Evolutionary conservation across 371 early-diverging fungal species (phyloP), one percentile per base, ranked within the genome.

Genomic region (Basidiobolus meristosporus): DNA sequence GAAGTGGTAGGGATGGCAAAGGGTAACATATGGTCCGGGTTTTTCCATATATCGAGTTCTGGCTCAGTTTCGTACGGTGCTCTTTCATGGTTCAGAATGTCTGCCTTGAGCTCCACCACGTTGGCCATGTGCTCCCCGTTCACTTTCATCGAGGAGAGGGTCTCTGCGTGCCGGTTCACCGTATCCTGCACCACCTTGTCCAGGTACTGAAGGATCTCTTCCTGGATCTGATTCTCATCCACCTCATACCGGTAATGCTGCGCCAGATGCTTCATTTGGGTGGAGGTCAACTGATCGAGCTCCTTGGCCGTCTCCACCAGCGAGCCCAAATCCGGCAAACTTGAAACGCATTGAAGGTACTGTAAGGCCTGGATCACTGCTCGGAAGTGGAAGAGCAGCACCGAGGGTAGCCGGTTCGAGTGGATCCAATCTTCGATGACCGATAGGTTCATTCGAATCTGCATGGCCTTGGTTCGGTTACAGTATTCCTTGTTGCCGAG

Each of bases 211-310:
- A 64, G 68, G 1, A 89, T 62, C 33, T 78, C 86, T 12, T 65
- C 65, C 4, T 79, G 63, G 21, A 88, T 42, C 6, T 59, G 51
- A 7, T 56, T 38, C 46, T 92, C 93, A 14, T 69, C 70, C 3
- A 83, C 73, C 46, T 92, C 93, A 49, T 86, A 92, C 6, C 78
- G 68, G 52, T 92, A 92, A 28, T 63, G 58, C 7, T 69, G 60
- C 11, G 84, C 70, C 1, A 70, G 66, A 6, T 74, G 63, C 39
- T 71, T 68, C 28, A 83, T 56, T 44, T 88, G 89, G 34, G 72
- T 48, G 1, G 73, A 61, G 41, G 79, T 85, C 7, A 85, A 52
- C 4, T 62, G 36, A 33, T 72, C 68, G 40, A 82, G 62, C 26
- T 63, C 59, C 36, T 72, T 62, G 15, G 71, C 65, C 4, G 79